These are phyloP conservation scores for Hyparrhenia diplandra DNA, from an alignment of 176 grass and related monocot species.

Conservation along the genomic window DNA sequence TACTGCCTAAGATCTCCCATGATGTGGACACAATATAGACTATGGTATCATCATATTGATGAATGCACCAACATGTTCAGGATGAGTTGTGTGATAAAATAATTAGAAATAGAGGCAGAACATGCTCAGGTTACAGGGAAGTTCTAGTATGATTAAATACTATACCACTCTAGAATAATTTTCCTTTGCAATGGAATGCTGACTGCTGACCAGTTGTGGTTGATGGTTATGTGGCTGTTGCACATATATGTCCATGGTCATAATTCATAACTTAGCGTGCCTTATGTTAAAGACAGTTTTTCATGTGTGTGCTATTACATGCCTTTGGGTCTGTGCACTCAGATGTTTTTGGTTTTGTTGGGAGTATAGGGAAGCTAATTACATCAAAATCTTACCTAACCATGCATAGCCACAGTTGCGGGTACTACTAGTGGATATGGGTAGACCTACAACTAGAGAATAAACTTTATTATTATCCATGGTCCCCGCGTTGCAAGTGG, in stretches of 20 bases:
- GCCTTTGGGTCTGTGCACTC: not conserved
- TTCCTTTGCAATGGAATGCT: conserved; percentile 4
- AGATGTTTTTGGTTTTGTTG: not conserved
- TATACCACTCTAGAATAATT: conserved; percentile 4
- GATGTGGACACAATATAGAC: not conserved
- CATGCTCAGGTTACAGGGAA: not conserved
- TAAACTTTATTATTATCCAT: too few relatives aligned
- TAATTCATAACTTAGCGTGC: not conserved
- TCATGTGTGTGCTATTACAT: not conserved
- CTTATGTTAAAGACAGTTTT: not conserved
- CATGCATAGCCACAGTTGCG: too few relatives aligned
- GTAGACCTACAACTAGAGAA: too few relatives aligned
- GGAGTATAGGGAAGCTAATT: too few relatives aligned
- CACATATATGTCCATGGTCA: not conserved
- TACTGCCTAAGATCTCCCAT: not conserved
- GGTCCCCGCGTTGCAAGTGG: too few relatives aligned
- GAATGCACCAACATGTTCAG: conserved; percentile 17
- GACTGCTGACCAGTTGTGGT: not conserved
- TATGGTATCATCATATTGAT: not conserved
- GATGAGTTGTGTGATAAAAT: not conserved
- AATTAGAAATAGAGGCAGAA: not conserved
- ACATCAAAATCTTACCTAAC: too few relatives aligned
- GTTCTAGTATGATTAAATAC: not conserved
- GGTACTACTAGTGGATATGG: too few relatives aligned
- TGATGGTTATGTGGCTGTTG: not conserved